phyloP scores from a whole-genome alignment of 345 rosid genomes.

The Brassica juncea region DNA sequence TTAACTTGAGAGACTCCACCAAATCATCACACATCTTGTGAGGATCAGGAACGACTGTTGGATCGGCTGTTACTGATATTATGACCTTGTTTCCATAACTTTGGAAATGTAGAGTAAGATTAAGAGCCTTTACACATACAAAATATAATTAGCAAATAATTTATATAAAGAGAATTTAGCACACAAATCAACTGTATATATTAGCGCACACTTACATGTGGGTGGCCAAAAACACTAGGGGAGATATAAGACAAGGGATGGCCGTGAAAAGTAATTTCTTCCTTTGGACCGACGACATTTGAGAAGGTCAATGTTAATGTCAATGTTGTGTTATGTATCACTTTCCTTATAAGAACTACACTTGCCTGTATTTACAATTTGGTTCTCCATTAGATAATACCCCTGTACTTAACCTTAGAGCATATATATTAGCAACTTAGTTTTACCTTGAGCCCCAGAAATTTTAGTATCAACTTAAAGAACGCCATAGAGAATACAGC shows the following conservation, averaged over 20 bases:
- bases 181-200: background rate
- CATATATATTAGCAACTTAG: background rate
- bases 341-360: conserved; percentile 56
- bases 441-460: conserved; percentile 48
- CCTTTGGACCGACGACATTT: conserved; percentile 58
- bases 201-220: conserved; percentile 49
- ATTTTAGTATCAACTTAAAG: conserved; percentile 38
- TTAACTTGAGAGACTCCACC: conserved; percentile 56
- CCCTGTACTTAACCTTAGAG: background rate
- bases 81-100: conserved; percentile 69
- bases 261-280: conserved; percentile 64
- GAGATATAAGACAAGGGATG: conserved; percentile 63
- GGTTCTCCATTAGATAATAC: background rate
- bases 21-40: conserved; percentile 60
- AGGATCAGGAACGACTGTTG: conserved; percentile 67
- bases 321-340: conserved; percentile 54
- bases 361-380: conserved; percentile 40
- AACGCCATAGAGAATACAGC: conserved; percentile 48
- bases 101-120: conserved; percentile 73
- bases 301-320: conserved; percentile 47
- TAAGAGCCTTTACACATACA: conserved; percentile 57
- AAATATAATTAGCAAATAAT: background rate
- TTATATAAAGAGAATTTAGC: too few relatives aligned
- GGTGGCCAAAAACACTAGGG: conserved; percentile 64
- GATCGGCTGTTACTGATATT: conserved; percentile 62